Percentiles rank a stretch among this genome's conserved stretches.
phyloP scores from a whole-genome alignment of 805 yeast species.

The Saturnispora galanensis region DNA sequence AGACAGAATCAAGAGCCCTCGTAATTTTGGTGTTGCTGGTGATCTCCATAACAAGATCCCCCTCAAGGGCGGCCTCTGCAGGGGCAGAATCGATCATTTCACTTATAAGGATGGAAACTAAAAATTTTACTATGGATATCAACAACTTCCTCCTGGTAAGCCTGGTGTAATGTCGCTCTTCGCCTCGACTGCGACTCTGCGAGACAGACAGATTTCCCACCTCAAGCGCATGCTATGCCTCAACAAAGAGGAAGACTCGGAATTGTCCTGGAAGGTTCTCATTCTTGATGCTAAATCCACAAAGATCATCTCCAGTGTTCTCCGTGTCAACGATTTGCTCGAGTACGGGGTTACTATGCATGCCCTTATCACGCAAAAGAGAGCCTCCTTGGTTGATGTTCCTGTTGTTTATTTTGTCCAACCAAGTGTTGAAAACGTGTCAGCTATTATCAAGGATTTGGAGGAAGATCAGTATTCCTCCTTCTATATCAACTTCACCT shows the following conservation, averaged over 20 bases:
- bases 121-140: background rate
- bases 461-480: conserved; percentile 66
- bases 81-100: background rate
- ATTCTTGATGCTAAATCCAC: conserved; percentile 76
- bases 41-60: background rate
- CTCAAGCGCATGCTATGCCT: conserved; percentile 80
- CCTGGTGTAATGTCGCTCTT: conserved; percentile 14
- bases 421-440: conserved; percentile 73
- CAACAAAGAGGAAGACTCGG: conserved; percentile 59
- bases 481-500: conserved; percentile 78
- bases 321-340: conserved; percentile 83
- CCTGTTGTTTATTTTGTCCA: conserved; percentile 89
- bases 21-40: conserved; percentile 3
- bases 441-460: conserved; percentile 61
- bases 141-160: background rate
- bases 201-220: conserved; percentile 26
- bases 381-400: conserved; percentile 87
- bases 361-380: conserved; percentile 54
- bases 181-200: conserved; percentile 14
- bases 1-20: background rate
- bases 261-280: conserved; percentile 83
- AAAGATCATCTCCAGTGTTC: conserved; percentile 79
- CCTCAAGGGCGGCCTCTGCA: background rate
- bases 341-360: conserved; percentile 91
- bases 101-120: background rate